phyloP scores from a whole-genome alignment of 2,329 filamentous ascomycete genomes.

The Trichothecium sympodiale region DNA sequence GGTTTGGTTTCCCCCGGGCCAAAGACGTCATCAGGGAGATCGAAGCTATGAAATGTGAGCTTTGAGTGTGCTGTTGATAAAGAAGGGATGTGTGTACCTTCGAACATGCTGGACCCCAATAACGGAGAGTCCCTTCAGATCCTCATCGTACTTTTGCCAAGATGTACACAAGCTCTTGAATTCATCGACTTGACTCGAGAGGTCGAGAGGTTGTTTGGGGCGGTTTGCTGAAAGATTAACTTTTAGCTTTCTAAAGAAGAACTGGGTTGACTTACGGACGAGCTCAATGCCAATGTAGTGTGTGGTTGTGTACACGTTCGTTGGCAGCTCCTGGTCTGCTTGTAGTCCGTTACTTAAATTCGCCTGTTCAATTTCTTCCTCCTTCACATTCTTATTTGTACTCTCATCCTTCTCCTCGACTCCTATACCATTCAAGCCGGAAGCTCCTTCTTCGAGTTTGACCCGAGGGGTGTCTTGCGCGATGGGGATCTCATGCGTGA shows the following conservation, averaged over 20 bases:
- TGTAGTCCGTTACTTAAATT: no score
- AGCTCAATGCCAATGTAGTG: conserved; percentile 89
- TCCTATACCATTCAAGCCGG: background rate
- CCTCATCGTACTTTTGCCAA: conserved; percentile 64
- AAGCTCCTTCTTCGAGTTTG: no score
- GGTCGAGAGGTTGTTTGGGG: conserved; percentile 48
- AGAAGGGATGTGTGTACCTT: conserved; percentile 50
- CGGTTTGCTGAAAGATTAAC: background rate
- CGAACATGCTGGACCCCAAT: conserved; percentile 75
- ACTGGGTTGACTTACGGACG: conserved; percentile 42
- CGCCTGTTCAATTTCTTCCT: background rate
- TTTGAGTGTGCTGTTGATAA: background rate
- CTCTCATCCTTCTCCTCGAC: background rate
- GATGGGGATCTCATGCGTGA: conserved; percentile 24
- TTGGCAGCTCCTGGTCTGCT: conserved; percentile 5
- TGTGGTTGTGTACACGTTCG: conserved; percentile 71
- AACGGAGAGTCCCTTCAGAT: conserved; percentile 50
- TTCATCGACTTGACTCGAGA: conserved; percentile 70
- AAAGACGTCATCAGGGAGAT: conserved; percentile 86
- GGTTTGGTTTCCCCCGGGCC: conserved; percentile 66
- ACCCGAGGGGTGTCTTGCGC: conserved; percentile 12
- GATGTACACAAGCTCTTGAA: conserved; percentile 75
- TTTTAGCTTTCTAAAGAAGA: background rate
- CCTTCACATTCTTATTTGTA: conserved; percentile 2
- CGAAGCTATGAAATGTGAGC: conserved; percentile 45